A percentile compares a stretch with the other conserved stretches of the same genome.
These are phyloP conservation scores for Favolaschia claudopus DNA, from an alignment of 768 basidiomycete genomes.

Conservation along the genomic window DNA sequence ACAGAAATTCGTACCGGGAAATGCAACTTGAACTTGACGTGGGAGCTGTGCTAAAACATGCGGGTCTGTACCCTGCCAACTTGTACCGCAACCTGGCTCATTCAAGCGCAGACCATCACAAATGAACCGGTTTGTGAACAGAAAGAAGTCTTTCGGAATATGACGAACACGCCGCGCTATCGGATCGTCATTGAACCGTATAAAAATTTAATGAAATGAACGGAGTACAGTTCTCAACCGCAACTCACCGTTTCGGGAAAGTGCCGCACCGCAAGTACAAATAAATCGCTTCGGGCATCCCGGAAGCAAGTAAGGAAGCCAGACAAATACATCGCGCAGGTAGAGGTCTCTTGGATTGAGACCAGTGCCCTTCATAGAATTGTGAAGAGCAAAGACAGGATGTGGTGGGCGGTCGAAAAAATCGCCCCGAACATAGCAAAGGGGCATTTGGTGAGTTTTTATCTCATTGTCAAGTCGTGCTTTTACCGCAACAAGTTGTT, in stretches of 20 bases:
- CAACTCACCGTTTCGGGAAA: not conserved
- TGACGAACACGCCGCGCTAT: not conserved
- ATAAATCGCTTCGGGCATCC: not conserved
- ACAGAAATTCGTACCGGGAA: not conserved
- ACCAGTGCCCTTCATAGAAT: not conserved
- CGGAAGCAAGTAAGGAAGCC: slow-evolving; percentile 2
- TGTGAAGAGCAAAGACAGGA: slow-evolving; percentile 1
- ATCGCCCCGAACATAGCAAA: slow-evolving; percentile 2
- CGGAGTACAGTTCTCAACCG: too few relatives aligned
- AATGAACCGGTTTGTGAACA: not conserved
- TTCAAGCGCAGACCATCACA: not conserved
- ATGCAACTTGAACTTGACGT: not conserved
- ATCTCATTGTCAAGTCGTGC: not conserved
- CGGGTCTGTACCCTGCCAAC: not conserved
- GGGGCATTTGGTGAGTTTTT: not conserved
- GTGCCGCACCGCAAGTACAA: not conserved
- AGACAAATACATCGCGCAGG: not conserved
- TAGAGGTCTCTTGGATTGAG: not conserved
- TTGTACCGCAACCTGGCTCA: not conserved
- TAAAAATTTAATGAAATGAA: not conserved
- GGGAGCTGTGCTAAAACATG: slow-evolving; percentile 3
- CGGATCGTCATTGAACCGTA: not conserved
- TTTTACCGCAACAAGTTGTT: not conserved
- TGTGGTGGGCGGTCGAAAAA: slow-evolving; percentile 6
- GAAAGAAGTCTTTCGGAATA: not conserved